Base-by-base conservation (phyloP, 116 monocot genomes). In the Trichopus zeylanicus region DNA sequence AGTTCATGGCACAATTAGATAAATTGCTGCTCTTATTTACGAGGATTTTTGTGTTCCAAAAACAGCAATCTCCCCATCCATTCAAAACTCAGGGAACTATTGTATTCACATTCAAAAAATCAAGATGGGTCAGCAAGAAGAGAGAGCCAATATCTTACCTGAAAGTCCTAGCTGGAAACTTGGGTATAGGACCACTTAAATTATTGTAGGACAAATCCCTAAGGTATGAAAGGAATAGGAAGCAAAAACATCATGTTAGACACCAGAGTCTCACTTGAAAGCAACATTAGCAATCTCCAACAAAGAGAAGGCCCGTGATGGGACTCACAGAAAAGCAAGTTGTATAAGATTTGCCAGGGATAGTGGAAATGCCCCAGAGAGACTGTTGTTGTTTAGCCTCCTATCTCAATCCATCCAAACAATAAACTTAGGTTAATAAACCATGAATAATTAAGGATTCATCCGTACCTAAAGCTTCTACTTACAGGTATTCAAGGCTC, bases 191-290 rank as follows among this genome's bases (percentile, higher is more conserved):
- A 46, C 75, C 86, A 69, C 78, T 81, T 65, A 86, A 69, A 63
- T 86, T 78, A 51, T 81, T 81, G 55, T 60, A 86, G 26, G 86
- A 86, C 69, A 81, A 55, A 25, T 86, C 85, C 74, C 86, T 86
- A 78, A 16, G 25, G 8, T 37, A 59, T 37, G 13, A n/a, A 22
- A 31, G 31, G 9, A 3, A 35, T 46, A 18, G 38, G 22, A 49
- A 49, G 8, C 7, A 7, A 46, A 7, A 2, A 49, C 8, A 10
- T n/a, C 49, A 49, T 48, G 6, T 48, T 49, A 42, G 42, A 42
- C 42, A 38, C 42, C 13, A 42, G 13, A 42, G n/a, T n/a, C 4
- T 42, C 42, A 42, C n/a, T 16, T 42, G 42, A 42, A 42, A 42
- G n/a, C 42, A 13, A 42, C 42, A 42, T 15, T 42, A 13, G 42